phyloP scores from a whole-genome alignment of 2,329 filamentous ascomycete genomes.

The Ilyonectria sp. region DNA sequence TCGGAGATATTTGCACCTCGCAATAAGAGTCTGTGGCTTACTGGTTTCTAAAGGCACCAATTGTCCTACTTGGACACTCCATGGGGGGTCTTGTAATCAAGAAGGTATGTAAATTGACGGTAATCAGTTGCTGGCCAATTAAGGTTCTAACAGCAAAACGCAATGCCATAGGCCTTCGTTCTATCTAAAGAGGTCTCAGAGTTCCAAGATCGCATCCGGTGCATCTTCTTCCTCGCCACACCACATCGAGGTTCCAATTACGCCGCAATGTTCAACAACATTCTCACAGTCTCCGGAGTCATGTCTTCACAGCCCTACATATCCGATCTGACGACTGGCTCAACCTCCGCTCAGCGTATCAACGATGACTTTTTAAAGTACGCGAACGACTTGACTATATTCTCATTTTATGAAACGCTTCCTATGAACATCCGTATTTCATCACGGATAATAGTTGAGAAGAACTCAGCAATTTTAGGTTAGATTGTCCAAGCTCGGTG shows the following conservation, averaged over 20 bases:
- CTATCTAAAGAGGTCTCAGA: too few species aligned
- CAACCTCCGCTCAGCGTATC: slow-evolving; percentile 46
- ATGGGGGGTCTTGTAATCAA: slow-evolving; percentile 55
- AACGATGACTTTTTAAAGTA: slow-evolving; percentile 52
- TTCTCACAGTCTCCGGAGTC: slow-evolving; percentile 37
- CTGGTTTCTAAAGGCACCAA: slow-evolving; percentile 17
- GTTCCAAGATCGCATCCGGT: slow-evolving; percentile 37
- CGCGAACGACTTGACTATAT: slow-evolving; percentile 46
- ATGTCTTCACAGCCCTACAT: slow-evolving; percentile 44
- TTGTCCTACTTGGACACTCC: slow-evolving; percentile 49
- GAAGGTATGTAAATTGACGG: slow-evolving; percentile 35
- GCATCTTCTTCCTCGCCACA: slow-evolving; percentile 55
- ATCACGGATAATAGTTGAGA: slow-evolving; percentile 51
- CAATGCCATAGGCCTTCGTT: too few species aligned
- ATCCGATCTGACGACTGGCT: slow-evolving; percentile 43
- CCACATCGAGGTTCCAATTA: slow-evolving; percentile 54
- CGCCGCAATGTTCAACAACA: slow-evolving; percentile 45
- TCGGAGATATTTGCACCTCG: too few species aligned
- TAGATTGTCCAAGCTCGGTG: not conserved
- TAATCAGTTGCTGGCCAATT: too few species aligned
- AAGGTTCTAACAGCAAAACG: too few species aligned
- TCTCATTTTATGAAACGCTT: slow-evolving; percentile 53
- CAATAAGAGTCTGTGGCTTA: not conserved
- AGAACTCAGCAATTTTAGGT: slow-evolving; percentile 52
- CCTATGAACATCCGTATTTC: too few species aligned